Conservation (phyloP, 495 filamentous ascomycete genomes). For the Penicillium bovifimosum region DNA sequence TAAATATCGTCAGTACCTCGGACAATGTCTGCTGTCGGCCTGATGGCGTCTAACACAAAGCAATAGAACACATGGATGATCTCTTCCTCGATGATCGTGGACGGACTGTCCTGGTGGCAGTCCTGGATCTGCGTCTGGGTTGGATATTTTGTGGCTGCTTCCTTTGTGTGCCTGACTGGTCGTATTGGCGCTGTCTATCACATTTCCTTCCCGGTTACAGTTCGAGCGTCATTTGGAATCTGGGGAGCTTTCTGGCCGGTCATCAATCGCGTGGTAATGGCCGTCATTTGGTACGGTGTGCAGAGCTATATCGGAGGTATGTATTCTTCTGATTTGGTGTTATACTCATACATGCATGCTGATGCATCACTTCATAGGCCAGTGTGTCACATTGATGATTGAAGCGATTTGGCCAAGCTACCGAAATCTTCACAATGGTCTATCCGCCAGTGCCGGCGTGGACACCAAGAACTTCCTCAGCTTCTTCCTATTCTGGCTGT, state of each 20-base stretch:
- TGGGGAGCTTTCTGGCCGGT: conserved; percentile 89
- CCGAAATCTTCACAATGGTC: conserved; percentile 58
- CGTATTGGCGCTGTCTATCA: conserved; percentile 88
- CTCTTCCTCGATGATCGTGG: conserved; percentile 71
- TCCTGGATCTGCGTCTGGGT: conserved; percentile 86
- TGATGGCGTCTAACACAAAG: conserved; percentile 8
- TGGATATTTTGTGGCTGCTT: conserved; percentile 71
- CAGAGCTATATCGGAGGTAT: conserved; percentile 77
- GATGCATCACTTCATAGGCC: conserved; percentile 30
- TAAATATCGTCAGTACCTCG: conserved; percentile 66
- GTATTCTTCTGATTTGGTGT: neutral
- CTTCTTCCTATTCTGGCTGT: conserved; percentile 81
- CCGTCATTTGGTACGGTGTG: conserved; percentile 72
- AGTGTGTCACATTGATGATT: conserved; percentile 80
- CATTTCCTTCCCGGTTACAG: conserved; percentile 79
- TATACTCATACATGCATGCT: neutral
- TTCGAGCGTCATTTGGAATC: conserved; percentile 72
- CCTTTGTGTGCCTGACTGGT: conserved; percentile 72
- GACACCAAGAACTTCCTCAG: conserved; percentile 69
- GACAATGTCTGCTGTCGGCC: neutral
- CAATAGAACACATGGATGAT: conserved; percentile 93
- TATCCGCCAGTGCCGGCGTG: conserved; percentile 61
- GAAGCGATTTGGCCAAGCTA: conserved; percentile 72
- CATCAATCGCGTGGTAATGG: conserved; percentile 84
- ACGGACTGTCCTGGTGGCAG: conserved; percentile 90